A percentile compares a stretch with the other conserved stretches of the same genome.
These are phyloP conservation scores for Dioszegia aurantiaca DNA, from an alignment of 768 basidiomycete species.

Conservation along the genomic window DNA sequence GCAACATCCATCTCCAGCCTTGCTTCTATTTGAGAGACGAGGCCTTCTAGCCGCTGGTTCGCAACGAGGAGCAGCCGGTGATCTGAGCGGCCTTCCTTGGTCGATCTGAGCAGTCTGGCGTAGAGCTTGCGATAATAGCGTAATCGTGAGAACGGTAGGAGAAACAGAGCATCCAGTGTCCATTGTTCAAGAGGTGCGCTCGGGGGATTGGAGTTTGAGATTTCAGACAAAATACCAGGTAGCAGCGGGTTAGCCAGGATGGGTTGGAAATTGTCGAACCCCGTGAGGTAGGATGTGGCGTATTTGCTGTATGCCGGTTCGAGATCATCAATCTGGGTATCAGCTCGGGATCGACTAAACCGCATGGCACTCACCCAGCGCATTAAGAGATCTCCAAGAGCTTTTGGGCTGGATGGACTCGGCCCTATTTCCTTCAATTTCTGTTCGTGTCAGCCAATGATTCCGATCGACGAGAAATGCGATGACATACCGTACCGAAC, in stretches of 20 bases:
- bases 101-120: conserved; percentile 76
- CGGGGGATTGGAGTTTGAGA: conserved; percentile 67
- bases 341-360: neutral
- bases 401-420: conserved; percentile 87
- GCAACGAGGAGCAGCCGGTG: conserved; percentile 76
- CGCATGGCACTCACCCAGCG: conserved; percentile 81
- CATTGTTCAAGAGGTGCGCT: conserved; percentile 58
- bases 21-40: conserved; percentile 67
- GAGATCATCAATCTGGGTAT: conserved; percentile 78
- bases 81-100: conserved; percentile 79
- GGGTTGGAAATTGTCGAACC: conserved; percentile 80
- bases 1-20: conserved; percentile 61
- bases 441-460: conserved; percentile 54
- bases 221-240: conserved; percentile 63
- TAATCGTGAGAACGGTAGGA: conserved; percentile 76
- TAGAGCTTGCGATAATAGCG: conserved; percentile 93
- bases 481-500: conserved; percentile 64
- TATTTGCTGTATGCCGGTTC: conserved; percentile 82
- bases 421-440: conserved; percentile 91
- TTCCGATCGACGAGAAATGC: neutral
- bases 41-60: conserved; percentile 70
- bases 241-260: conserved; percentile 74
- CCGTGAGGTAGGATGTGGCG: conserved; percentile 65
- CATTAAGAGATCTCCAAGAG: conserved; percentile 91
- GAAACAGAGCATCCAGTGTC: conserved; percentile 84